A percentile compares a stretch with the other conserved stretches of the same genome.
Conservation (phyloP, 257 asterid genomes). For the Ballota nigra region DNA sequence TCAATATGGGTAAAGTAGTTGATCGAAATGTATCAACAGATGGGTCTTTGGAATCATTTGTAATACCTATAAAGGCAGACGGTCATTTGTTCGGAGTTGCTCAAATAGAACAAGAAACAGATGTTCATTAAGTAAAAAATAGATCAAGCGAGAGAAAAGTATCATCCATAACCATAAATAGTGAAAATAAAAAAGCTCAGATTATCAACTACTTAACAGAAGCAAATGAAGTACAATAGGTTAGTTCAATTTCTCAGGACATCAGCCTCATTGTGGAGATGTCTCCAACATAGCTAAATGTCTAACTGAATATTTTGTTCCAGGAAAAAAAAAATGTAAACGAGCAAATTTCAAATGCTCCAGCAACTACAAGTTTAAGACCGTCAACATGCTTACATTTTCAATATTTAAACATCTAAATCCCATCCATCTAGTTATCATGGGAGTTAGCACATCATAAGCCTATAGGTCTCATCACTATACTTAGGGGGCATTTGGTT, state of each 20-base stretch:
- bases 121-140: neutral
- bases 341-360: neutral
- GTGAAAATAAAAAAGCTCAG: neutral
- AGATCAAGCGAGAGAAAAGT: neutral
- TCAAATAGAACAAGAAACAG: slow-evolving; percentile 6
- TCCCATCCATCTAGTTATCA: neutral
- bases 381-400: neutral
- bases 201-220: neutral
- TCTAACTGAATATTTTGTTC: neutral
- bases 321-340: neutral
- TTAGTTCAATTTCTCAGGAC: neutral
- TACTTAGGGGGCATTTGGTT: too few species aligned
- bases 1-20: slow-evolving; percentile 63
- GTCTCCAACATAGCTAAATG: neutral
- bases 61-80: slow-evolving; percentile 51
- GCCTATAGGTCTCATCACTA: neutral
- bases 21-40: slow-evolving; percentile 84
- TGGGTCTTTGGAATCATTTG: slow-evolving; percentile 88
- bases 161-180: neutral
- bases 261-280: neutral
- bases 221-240: neutral
- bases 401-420: neutral
- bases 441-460: neutral
- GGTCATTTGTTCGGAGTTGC: neutral
- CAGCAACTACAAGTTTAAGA: neutral